Evolutionary conservation across 2,329 filamentous ascomycete genomes (phyloP), one percentile per base, ranked within the genome.

Genomic region (Calonectria honghensis): DNA sequence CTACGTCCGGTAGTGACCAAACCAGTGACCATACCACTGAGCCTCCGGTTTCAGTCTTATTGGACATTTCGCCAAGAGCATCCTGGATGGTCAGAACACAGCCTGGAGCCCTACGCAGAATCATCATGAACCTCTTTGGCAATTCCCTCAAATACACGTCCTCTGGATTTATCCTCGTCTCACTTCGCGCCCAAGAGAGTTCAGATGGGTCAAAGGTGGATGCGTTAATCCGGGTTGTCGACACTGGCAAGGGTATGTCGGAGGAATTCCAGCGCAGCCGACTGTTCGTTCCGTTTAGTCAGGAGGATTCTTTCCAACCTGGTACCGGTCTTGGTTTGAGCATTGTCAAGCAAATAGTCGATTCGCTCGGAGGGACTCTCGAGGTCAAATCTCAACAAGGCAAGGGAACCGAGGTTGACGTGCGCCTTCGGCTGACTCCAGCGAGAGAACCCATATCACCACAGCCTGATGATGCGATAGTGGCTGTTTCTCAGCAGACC

Each of bases 191-290:
- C 0, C 81, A 84, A 24, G 75, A 79, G 37, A 76, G 76, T 32
- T 32, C 73, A 6, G 72, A 80, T 18, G 70, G 65, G 6, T 70
- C 75, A 37, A 81, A 79, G 39, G 70, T 82, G 4, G 77, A 81
- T 51, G 73, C 84, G 1, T 20, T 83, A 6, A 79, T 91, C 35
- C 90, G 86, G 0, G 88, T 94, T 11, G 86, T 87, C 0, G 92
- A 94, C 80, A 92, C 91, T 2, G 93, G 93, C 1, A 90, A 90
- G 75, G 93, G 93, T 10, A 94, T 94, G 75, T 90, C 89, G 0
- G 86, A 89, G 45, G 90, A 93, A 29, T 94, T 92, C 76, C 85
- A 93, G 68, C 87, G 89, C n/a, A 89, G 89, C 18, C 88, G 89
- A n/a, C 83, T 94, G 0, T 94, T 91, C 77, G 90, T 90, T 0